phyloP scores from a whole-genome alignment of 805 yeast genomes.

The Saccharomycopsis sp. region DNA sequence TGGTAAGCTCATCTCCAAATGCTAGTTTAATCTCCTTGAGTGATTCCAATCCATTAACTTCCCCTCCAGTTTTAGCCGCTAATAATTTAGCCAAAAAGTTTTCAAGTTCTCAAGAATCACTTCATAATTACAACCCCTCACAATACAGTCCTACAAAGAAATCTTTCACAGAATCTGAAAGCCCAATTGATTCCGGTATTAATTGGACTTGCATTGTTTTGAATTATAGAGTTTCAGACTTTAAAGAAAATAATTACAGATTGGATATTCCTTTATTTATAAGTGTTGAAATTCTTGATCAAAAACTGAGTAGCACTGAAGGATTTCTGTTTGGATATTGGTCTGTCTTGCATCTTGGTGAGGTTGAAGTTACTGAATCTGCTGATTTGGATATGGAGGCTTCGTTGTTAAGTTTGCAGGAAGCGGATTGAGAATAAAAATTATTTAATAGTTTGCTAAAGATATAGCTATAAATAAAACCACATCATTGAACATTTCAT shows the following conservation, averaged over 20 bases:
- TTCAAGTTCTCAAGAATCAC: slow-evolving; percentile 4
- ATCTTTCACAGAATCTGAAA: slow-evolving; percentile 2
- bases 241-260: not conserved
- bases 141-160: not conserved
- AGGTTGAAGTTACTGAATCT: not conserved
- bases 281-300: not conserved
- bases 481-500: too few relatives aligned
- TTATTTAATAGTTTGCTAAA: too few relatives aligned
- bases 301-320: not conserved
- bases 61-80: slow-evolving; percentile 7
- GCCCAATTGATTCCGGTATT: slow-evolving; percentile 12
- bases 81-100: slow-evolving; percentile 3
- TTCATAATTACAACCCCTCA: not conserved
- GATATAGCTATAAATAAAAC: too few relatives aligned
- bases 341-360: slow-evolving; percentile 4
- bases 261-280: slow-evolving; percentile 5
- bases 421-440: not conserved
- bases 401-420: slow-evolving; percentile 1
- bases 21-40: not conserved
- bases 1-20: not conserved
- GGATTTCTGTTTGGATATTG: slow-evolving; percentile 7
- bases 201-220: slow-evolving; percentile 13
- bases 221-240: slow-evolving; percentile 5
- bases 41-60: not conserved
- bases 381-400: not conserved